Evolutionary conservation across 2,329 filamentous ascomycete species (phyloP).

Genomic region (Aureobasidium uvarum): DNA sequence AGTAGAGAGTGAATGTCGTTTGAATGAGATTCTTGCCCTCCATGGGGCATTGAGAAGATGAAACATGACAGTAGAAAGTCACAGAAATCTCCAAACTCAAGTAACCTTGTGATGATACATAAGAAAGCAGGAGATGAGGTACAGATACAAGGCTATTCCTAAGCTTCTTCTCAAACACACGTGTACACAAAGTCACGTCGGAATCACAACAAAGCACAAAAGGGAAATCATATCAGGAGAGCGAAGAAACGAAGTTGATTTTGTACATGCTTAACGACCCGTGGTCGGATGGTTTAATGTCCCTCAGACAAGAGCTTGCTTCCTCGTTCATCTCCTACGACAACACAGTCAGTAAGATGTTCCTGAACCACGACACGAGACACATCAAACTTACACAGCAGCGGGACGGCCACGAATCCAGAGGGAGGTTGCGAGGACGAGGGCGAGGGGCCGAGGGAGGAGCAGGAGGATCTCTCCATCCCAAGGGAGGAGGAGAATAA

Average conservation of each 20-base stretch:
- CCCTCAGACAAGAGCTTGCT: background rate
- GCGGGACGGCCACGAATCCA: background rate
- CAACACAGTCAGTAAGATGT: background rate
- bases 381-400: background rate
- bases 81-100: background rate
- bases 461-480: background rate
- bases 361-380: background rate
- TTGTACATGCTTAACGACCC: conserved; percentile 5
- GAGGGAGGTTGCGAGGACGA: background rate
- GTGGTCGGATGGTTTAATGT: conserved; percentile 1
- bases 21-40: background rate
- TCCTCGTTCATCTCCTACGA: background rate
- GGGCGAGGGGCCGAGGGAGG: background rate
- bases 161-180: background rate
- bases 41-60: background rate
- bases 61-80: background rate
- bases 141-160: background rate
- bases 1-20: background rate
- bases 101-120: background rate
- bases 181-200: background rate
- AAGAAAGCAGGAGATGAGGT: background rate
- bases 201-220: background rate
- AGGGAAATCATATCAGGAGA: background rate
- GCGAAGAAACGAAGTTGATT: background rate
- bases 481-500: background rate